Base-by-base conservation (phyloP, 306 rosid species). In the Vachellia pachyceras region DNA sequence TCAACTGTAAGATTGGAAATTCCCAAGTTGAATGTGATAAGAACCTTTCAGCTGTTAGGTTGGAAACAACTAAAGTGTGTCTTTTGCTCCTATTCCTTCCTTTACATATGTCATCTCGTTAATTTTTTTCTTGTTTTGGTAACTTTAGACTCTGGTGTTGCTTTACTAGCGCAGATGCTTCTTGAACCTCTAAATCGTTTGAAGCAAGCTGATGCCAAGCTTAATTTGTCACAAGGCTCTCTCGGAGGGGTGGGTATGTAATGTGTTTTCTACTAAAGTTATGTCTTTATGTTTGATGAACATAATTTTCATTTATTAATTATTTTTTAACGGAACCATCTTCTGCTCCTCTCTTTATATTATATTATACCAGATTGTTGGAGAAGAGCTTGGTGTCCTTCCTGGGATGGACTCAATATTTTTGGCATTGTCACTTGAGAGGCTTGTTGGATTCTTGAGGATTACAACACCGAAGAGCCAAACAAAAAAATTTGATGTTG, bases 211-310 rank as follows among this genome's bases (percentile, higher is more conserved):
- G 99, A 95, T 87, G 89, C 92, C 20, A 92, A 80, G 47, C 91
- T 95, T 79, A 91, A 93, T 86, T 73, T 93, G 92, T 90, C 97
- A 7, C 99, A 93, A 89, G 97, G 97, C 77, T 77, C 79, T 76
- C 94, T 95, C 58, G 99, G 86, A 90, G 97, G 94, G 98, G 99
- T 91, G 82, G 92, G 99, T 90, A 88, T 72, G 91, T 91, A 78
- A 83, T 49, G 75, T 83, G 78, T n/a, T 75, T 78, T 69, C 76
- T 58, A 69, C 79, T 68, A 45, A 39, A 46, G 3, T 49, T 75
- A 64, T 42, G 75, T 71, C 20, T 72, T 55, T 44, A 66, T 80
- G 69, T 78, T 58, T 77, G 37, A 52, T 76, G 74, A 68, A 20
- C 76, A 67, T 61, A 2, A 13, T 74, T 73, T 44, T 63, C 76